Evolutionary conservation across 768 basidiomycete species (phyloP).

Genomic region (Lyophyllum semitale): DNA sequence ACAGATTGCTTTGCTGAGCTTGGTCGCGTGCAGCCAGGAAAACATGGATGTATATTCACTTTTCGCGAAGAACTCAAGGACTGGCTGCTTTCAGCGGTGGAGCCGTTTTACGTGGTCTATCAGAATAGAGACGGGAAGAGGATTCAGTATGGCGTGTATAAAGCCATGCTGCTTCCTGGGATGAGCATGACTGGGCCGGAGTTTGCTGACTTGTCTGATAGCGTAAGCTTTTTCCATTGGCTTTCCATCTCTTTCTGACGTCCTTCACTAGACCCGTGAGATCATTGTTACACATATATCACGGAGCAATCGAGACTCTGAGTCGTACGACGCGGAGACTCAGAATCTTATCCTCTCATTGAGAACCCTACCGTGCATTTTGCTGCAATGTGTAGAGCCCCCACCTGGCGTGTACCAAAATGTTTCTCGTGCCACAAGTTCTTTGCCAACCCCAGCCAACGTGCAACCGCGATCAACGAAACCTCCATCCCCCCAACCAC

Average conservation of each 20-base stretch:
- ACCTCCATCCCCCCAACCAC: not conserved
- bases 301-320: conserved; percentile 6
- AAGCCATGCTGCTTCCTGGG: conserved; percentile 4
- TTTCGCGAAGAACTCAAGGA: conserved; percentile 16
- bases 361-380: conserved; percentile 6
- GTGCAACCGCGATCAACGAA: not conserved
- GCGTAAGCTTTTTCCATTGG: not conserved
- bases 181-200: conserved; percentile 16
- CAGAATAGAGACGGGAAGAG: not conserved
- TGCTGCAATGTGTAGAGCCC: conserved; percentile 10
- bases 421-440: not conserved
- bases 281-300: conserved; percentile 9
- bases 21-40: conserved; percentile 9
- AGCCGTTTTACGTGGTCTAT: conserved; percentile 12
- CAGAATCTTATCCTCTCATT: conserved; percentile 2
- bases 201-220: not conserved
- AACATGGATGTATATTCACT: conserved; percentile 15
- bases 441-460: not conserved
- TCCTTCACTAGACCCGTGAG: conserved; percentile 6
- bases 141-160: conserved; percentile 12
- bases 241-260: not conserved
- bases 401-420: not conserved
- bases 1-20: conserved; percentile 14
- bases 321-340: not conserved
- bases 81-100: conserved; percentile 8